A percentile compares a stretch with the other conserved stretches of the same genome.
Conservation (phyloP, 2,329 filamentous ascomycete genomes). For the Fusarium sp. region DNA sequence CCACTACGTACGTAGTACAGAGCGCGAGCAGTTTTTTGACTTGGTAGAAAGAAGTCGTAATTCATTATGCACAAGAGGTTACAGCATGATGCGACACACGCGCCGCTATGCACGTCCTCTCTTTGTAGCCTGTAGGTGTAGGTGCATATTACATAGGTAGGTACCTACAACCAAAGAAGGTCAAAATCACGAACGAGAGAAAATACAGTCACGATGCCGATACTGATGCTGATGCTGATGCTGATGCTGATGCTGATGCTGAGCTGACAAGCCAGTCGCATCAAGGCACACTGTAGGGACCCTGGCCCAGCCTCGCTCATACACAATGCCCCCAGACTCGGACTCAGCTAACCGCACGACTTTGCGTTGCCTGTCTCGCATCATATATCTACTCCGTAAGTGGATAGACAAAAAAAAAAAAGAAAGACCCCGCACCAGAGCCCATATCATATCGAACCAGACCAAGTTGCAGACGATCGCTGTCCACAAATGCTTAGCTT, state of each 20-base stretch:
- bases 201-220: slow-evolving; percentile 1
- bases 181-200: neutral
- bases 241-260: too few relatives aligned
- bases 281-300: neutral
- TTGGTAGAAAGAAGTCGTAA: slow-evolving; percentile 1
- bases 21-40: neutral
- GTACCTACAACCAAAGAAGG: neutral
- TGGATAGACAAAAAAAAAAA: slow-evolving; percentile 38
- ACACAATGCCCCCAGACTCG: slow-evolving; percentile 24
- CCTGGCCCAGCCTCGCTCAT: neutral
- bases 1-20: neutral
- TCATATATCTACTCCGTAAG: slow-evolving; percentile 29
- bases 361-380: slow-evolving; percentile 33
- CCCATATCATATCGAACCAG: slow-evolving; percentile 27
- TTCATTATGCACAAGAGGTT: slow-evolving; percentile 15
- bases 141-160: neutral
- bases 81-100: neutral
- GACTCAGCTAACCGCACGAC: slow-evolving; percentile 31
- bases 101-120: slow-evolving; percentile 8
- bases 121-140: slow-evolving; percentile 16
- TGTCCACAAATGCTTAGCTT: slow-evolving; percentile 34
- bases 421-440: slow-evolving; percentile 31
- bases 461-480: slow-evolving; percentile 32
- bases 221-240: too few relatives aligned
- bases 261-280: slow-evolving; percentile 18